A percentile compares a stretch with the other conserved stretches of the same genome.
phyloP scores from a whole-genome alignment of 208 protist species.

The Kentomonas sorsogonicus region DNA sequence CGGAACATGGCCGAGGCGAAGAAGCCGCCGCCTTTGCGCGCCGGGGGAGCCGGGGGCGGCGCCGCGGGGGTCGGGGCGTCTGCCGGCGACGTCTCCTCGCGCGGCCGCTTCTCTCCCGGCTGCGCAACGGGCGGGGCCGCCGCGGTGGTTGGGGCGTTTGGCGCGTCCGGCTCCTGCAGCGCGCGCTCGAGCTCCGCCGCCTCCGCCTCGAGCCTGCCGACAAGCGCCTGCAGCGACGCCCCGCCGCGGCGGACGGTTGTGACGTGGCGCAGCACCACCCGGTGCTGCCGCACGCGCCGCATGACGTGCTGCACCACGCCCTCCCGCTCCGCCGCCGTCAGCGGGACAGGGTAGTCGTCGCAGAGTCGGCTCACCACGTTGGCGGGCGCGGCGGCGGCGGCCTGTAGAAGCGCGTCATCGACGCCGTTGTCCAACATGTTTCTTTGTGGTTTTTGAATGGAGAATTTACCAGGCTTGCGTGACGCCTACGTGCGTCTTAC shows the following conservation, averaged over 20 bases:
- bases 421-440: no score
- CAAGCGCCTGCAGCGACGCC: conserved; percentile 17
- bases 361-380: conserved; percentile 26
- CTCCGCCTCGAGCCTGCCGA: conserved; percentile 9
- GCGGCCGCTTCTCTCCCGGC: no score
- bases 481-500: no score
- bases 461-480: no score
- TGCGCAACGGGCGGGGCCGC: background rate
- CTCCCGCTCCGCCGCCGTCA: conserved; percentile 43
- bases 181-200: background rate
- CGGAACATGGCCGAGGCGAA: conserved; percentile 36
- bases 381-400: conserved; percentile 7
- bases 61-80: background rate
- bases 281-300: conserved; percentile 29
- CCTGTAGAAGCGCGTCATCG: conserved; percentile 10
- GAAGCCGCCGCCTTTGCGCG: background rate
- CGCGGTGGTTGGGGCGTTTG: background rate
- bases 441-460: no score
- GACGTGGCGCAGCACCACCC: conserved; percentile 28
- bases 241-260: conserved; percentile 31
- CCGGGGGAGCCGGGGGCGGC: background rate
- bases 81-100: background rate
- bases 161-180: background rate
- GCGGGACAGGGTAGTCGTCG: conserved; percentile 62
- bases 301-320: conserved; percentile 36